These are phyloP conservation scores for Fusarium hostae DNA, from an alignment of 2,329 filamentous ascomycete species.

Conservation along the genomic window DNA sequence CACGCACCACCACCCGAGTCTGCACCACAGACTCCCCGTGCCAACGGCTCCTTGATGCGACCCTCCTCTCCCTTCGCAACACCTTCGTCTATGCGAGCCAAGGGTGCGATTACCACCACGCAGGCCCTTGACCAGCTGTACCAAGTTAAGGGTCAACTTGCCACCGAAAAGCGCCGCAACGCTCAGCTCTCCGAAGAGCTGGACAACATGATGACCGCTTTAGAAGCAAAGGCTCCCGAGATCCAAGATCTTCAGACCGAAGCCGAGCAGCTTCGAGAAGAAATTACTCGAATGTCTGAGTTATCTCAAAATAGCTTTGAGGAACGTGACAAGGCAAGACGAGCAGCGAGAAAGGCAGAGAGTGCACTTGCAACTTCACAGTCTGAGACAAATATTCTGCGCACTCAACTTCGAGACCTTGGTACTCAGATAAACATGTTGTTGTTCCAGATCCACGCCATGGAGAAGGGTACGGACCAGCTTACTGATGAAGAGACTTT, in stretches of 20 bases:
- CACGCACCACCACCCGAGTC: slow-evolving; percentile 56
- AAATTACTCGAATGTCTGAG: slow-evolving; percentile 86
- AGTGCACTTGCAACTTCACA: slow-evolving; percentile 72
- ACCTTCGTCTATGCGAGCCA: slow-evolving; percentile 66
- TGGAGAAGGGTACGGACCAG: slow-evolving; percentile 80
- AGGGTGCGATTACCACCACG: slow-evolving; percentile 67
- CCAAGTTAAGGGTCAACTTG: slow-evolving; percentile 77
- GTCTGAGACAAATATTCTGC: slow-evolving; percentile 80
- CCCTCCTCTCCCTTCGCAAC: slow-evolving; percentile 70
- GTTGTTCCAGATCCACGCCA: slow-evolving; percentile 84
- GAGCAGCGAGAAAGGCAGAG: slow-evolving; percentile 81
- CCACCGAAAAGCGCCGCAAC: slow-evolving; percentile 77
- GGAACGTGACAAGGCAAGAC: slow-evolving; percentile 82
- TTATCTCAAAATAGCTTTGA: slow-evolving; percentile 84
- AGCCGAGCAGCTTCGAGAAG: slow-evolving; percentile 80
- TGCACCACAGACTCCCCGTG: slow-evolving; percentile 68
- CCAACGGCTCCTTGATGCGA: slow-evolving; percentile 66
- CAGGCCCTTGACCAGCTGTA: slow-evolving; percentile 73
- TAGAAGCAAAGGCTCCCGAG: slow-evolving; percentile 89
- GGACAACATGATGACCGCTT: slow-evolving; percentile 84
- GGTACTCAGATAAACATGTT: slow-evolving; percentile 92
- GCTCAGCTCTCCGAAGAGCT: slow-evolving; percentile 80
- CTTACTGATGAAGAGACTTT: slow-evolving; percentile 77
- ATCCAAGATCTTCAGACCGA: slow-evolving; percentile 87
- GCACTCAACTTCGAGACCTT: slow-evolving; percentile 87